Percentiles rank a stretch among this genome's conserved stretches.
phyloP scores from a whole-genome alignment of 305 asterid genomes.

The Stenogyne calaminthoides region DNA sequence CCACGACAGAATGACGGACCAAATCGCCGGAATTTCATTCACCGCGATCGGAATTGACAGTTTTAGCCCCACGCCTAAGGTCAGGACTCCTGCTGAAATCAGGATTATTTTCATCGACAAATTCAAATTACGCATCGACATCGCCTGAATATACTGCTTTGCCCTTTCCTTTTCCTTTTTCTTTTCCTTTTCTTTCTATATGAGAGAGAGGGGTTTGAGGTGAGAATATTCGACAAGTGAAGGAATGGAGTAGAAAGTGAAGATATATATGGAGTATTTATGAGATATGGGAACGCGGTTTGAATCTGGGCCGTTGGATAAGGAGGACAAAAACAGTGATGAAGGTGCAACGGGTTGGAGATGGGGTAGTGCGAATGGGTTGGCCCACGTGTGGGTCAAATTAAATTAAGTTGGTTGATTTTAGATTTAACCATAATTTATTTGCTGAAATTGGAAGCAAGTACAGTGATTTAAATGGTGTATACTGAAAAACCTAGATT shows the following conservation, averaged over 20 bases:
- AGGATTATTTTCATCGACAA: slow-evolving; percentile 46
- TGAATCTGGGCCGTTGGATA: slow-evolving; percentile 39
- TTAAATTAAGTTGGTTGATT: not conserved
- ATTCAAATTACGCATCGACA: slow-evolving; percentile 36
- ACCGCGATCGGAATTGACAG: slow-evolving; percentile 43
- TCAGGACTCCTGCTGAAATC: slow-evolving; percentile 52
- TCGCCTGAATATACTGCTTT: not conserved
- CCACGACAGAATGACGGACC: slow-evolving; percentile 41
- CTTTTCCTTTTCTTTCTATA: not conserved
- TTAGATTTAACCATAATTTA: not conserved
- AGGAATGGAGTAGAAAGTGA: slow-evolving; percentile 24
- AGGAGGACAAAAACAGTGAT: slow-evolving; percentile 26
- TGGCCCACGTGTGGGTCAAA: slow-evolving; percentile 42
- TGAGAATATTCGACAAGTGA: slow-evolving; percentile 15
- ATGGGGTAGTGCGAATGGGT: slow-evolving; percentile 23
- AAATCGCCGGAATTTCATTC: slow-evolving; percentile 41
- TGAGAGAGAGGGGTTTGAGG: slow-evolving; percentile 14
- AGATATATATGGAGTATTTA: slow-evolving; percentile 9
- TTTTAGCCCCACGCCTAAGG: slow-evolving; percentile 43
- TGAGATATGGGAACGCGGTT: slow-evolving; percentile 32
- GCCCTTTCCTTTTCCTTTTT: too few relatives aligned
- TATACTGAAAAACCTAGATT: not conserved
- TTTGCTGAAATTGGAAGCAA: slow-evolving; percentile 16
- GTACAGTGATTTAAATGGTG: slow-evolving; percentile 12
- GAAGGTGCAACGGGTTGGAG: not conserved